These are phyloP conservation scores for Scytalidium sp. DNA, from an alignment of 2,329 filamentous ascomycete genomes.

Conservation along the genomic window DNA sequence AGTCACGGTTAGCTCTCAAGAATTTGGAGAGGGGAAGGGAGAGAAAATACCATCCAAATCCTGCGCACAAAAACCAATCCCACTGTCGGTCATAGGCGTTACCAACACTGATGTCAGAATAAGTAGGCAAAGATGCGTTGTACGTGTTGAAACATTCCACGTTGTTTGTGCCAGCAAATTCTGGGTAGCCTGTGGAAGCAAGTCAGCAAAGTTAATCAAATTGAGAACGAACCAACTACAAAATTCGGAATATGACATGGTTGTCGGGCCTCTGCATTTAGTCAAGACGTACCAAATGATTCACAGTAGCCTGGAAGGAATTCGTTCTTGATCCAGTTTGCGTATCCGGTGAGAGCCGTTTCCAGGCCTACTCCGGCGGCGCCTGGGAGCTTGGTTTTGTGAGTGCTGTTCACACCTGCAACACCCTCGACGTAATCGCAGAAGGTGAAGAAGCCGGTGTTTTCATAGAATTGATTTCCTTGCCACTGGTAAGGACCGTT, in stretches of 20 bases:
- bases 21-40: constrained; percentile 27
- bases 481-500: constrained; percentile 55
- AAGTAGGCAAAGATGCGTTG: constrained; percentile 41
- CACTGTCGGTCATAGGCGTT: constrained; percentile 48
- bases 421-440: constrained; percentile 15
- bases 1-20: constrained; percentile 50
- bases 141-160: constrained; percentile 38
- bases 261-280: too few relatives aligned
- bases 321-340: constrained; percentile 42
- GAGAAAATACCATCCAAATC: constrained; percentile 8
- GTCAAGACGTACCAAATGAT: constrained; percentile 35
- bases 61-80: constrained; percentile 38
- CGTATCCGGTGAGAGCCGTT: constrained; percentile 47
- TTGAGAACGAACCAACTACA: too few relatives aligned
- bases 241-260: too few relatives aligned
- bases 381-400: constrained; percentile 19
- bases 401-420: constrained; percentile 12
- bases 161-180: constrained; percentile 20
- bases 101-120: constrained; percentile 39
- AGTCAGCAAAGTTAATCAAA: too few relatives aligned
- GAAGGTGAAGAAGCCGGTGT: background rate
- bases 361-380: constrained; percentile 43
- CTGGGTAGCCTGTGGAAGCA: constrained; percentile 40
- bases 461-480: constrained; percentile 40
- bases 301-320: constrained; percentile 35